Evolutionary conservation across 441 rosid species (phyloP).

Genomic region (Syzygium syzygioides): DNA sequence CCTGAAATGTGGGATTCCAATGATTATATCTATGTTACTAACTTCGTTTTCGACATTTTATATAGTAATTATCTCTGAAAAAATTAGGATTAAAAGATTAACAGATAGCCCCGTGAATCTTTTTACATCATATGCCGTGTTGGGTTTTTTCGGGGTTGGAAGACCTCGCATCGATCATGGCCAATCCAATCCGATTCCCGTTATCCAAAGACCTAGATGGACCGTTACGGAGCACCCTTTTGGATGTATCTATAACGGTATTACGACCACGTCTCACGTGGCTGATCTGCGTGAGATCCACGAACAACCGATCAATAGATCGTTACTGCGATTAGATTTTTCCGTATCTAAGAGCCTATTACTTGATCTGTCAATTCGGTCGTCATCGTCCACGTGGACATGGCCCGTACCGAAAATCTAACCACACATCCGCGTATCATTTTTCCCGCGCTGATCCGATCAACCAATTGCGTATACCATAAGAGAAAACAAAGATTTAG

Average conservation of each 20-base stretch:
- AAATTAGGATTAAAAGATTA: background rate
- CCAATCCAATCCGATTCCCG: background rate
- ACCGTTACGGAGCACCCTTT: background rate
- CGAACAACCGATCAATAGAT: fast-evolving
- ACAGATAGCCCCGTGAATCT: background rate
- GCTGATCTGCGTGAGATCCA: fast-evolving
- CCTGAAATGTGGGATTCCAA: conserved; percentile 20
- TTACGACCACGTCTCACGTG: background rate
- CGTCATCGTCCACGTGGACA: background rate
- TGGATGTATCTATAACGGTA: background rate
- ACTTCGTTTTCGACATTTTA: background rate
- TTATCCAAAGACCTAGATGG: background rate
- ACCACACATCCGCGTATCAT: background rate
- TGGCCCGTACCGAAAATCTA: background rate
- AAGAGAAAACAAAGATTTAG: background rate
- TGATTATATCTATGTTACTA: background rate
- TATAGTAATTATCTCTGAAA: background rate
- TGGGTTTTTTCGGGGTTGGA: background rate
- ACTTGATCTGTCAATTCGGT: background rate
- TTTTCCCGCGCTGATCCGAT: background rate
- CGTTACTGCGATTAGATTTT: background rate
- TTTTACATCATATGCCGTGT: background rate
- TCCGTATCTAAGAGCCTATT: background rate
- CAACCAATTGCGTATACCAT: background rate
- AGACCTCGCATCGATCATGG: background rate